Evolutionary conservation across 1,284 basidiomycete genomes (phyloP), one percentile per base, ranked within the genome.

Genomic region (Schizopora paradoxa): DNA sequence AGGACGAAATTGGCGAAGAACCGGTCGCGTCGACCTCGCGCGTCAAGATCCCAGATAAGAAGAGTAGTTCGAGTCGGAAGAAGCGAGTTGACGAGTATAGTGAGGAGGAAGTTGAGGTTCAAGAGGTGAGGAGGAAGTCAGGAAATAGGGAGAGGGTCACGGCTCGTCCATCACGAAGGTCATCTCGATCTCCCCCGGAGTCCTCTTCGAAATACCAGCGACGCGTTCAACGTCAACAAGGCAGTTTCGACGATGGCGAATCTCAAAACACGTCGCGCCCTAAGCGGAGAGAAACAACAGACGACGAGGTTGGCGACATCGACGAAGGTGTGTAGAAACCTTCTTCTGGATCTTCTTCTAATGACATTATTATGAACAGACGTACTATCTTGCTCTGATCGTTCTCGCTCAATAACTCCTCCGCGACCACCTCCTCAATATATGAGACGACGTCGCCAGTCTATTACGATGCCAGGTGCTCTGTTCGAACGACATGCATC

Each of bases 401-500:
- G 41, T 11, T 59, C 64, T 2, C 62, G 65, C 32, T 56, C 61
- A 2, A n/a, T n/a, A n/a, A 61, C 65, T 1, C 62, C 63, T 5
- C 65, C 64, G 5, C 39, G 33, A 10, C 45, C 52, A 32, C 54
- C 58, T 53, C 64, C 68, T 25, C 10, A 45, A 0, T 45, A 25
- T 43, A 5, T 27, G 37, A 8, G 52, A 3, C 65, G 63, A 34
- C 70, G 70, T 36, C 63, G 66, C n/a, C 62, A 65, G 2, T 76
- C 76, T 1, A 56, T 72, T 2, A 82, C 77, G 1, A 88, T 88
- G 85, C 86, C 85, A n/a, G 86, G 85, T 7, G 75, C 85, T 1
- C 71, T 88, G 5, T 85, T 78, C 56, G 77, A 83, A 6, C 77
- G 82, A 4, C 84, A 85, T 0, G 70, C 76, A 0, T 86, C 85